A percentile compares a stretch with the other conserved stretches of the same genome.
Evolutionary conservation across 2,329 filamentous ascomycete species (phyloP).

Genomic region (Cadophora sp.): DNA sequence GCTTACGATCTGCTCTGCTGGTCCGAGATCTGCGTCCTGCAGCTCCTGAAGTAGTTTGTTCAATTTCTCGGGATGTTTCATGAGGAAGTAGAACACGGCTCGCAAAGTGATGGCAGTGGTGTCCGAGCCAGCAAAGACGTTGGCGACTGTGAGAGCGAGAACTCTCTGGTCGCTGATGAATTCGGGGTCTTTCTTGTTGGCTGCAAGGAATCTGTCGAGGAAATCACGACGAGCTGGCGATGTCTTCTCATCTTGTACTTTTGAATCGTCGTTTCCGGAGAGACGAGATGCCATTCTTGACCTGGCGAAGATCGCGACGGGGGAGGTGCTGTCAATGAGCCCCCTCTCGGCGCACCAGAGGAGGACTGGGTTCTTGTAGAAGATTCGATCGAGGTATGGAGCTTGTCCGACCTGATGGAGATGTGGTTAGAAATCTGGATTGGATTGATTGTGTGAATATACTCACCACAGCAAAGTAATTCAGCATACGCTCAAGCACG

Average conservation of each 20-base stretch:
- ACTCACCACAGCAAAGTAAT: conserved; percentile 72
- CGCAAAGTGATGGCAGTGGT: conserved; percentile 79
- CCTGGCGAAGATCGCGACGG: conserved; percentile 73
- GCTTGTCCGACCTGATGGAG: conserved; percentile 75
- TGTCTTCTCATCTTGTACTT: not conserved
- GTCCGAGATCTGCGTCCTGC: not conserved
- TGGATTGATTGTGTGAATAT: no score
- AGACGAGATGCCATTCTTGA: conserved; percentile 71
- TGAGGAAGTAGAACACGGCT: conserved; percentile 75
- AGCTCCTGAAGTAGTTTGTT: conserved; percentile 8
- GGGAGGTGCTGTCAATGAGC: conserved; percentile 71
- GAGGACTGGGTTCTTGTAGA: conserved; percentile 77
- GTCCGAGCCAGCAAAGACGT: conserved; percentile 77
- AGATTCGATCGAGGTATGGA: conserved; percentile 70
- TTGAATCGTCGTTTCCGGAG: conserved; percentile 39
- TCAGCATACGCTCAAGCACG: conserved; percentile 68
- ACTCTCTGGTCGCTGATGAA: conserved; percentile 75
- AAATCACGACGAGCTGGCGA: conserved; percentile 58
- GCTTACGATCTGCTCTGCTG: conserved; percentile 56
- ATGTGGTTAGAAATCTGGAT: no score
- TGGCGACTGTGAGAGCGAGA: conserved; percentile 73
- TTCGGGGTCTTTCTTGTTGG: conserved; percentile 66
- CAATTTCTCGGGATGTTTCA: conserved; percentile 64
- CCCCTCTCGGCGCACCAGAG: conserved; percentile 72
- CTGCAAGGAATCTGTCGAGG: conserved; percentile 74